phyloP scores from a whole-genome alignment of 441 rosid species.

The Flueggea neowawraea region DNA sequence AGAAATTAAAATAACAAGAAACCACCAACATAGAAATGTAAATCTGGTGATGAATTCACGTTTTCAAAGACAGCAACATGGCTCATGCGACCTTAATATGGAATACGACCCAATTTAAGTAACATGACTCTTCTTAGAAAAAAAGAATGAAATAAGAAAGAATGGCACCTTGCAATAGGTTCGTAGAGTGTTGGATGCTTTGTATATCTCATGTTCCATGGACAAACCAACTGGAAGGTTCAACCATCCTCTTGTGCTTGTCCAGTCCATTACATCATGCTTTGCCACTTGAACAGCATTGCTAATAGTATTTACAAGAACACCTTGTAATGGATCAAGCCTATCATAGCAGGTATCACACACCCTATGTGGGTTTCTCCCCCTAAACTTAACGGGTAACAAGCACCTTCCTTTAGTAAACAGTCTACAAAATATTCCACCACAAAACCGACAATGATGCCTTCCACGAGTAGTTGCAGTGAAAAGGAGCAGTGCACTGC shows the following conservation, averaged over 20 bases:
- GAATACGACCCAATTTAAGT: not conserved
- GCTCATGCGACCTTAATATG: too few relatives aligned
- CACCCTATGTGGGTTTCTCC: constrained; percentile 90
- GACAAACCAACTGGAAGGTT: constrained; percentile 90
- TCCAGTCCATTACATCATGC: constrained; percentile 97
- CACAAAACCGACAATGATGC: constrained; percentile 98
- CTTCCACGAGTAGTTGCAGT: constrained; percentile 86
- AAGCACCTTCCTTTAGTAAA: constrained; percentile 87
- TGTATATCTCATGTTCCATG: constrained; percentile 97
- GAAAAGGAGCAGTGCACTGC: constrained; percentile 85
- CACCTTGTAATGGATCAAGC: constrained; percentile 89
- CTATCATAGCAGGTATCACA: constrained; percentile 95
- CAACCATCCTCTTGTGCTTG: constrained; percentile 89
- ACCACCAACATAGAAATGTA: too few relatives aligned
- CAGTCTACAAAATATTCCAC: constrained; percentile 81
- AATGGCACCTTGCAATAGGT: constrained; percentile 68
- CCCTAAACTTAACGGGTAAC: constrained; percentile 79
- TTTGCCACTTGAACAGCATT: constrained; percentile 92
- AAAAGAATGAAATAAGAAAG: constrained; percentile 1
- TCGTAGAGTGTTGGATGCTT: constrained; percentile 80
- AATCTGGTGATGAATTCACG: too few relatives aligned
- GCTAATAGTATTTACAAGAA: constrained; percentile 78
- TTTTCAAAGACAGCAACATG: too few relatives aligned
- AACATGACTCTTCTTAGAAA: not conserved
- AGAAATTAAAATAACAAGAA: not conserved